These are phyloP conservation scores for Eustoma russellianum DNA, from an alignment of 257 asterid species.

Conservation along the genomic window DNA sequence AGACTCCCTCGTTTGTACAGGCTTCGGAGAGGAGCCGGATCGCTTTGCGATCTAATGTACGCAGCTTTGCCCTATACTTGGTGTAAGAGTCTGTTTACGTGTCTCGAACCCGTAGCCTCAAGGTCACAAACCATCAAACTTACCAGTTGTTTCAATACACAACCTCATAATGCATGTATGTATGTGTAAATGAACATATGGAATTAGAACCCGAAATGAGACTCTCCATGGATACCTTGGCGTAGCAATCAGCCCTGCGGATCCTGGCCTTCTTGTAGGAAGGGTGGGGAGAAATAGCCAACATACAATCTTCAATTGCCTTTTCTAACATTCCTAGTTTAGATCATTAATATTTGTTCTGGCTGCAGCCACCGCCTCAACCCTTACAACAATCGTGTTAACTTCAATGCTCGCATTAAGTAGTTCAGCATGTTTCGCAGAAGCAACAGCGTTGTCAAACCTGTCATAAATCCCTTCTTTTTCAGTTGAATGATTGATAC, in stretches of 20 bases:
- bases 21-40: too few species aligned
- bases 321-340: conserved; percentile 38
- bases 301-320: conserved; percentile 52
- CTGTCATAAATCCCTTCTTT: too few species aligned
- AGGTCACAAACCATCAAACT: too few species aligned
- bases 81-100: too few species aligned
- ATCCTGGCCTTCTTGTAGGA: conserved; percentile 50
- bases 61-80: too few species aligned
- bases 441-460: conserved; percentile 51
- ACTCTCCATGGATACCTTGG: conserved; percentile 28
- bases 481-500: too few species aligned
- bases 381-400: conserved; percentile 17
- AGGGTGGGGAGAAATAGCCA: conserved; percentile 41
- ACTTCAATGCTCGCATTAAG: conserved; percentile 27
- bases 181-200: too few species aligned
- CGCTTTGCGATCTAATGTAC: too few species aligned
- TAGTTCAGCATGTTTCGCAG: conserved; percentile 29
- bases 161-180: too few species aligned
- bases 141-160: too few species aligned
- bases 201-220: not conserved
- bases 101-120: too few species aligned
- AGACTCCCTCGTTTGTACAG: too few species aligned
- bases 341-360: conserved; percentile 33
- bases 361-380: conserved; percentile 23
- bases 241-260: conserved; percentile 43